Evolutionary conservation across 2,329 filamentous ascomycete species (phyloP).

Genomic region (Alternaria hordeiaustralica): DNA sequence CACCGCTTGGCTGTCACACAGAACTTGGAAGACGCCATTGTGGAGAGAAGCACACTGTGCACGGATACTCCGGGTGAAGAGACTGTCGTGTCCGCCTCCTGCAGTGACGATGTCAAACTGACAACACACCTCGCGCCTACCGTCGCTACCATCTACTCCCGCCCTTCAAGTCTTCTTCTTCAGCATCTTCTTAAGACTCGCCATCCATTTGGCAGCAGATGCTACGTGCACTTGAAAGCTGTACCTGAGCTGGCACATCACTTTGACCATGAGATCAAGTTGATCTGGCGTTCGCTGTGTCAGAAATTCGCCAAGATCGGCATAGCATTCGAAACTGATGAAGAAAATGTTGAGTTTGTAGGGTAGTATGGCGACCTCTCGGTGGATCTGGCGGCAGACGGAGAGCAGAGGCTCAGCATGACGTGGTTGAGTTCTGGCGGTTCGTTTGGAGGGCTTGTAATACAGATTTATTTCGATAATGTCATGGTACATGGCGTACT

Average conservation of each 20-base stretch:
- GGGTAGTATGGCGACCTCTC: neutral
- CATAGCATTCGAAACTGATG: accelerated
- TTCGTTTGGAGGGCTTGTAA: too few species aligned
- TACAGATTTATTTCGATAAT: too few species aligned
- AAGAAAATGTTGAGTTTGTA: neutral
- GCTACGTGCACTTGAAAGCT: neutral
- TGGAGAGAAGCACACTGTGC: neutral
- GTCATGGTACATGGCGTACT: too few species aligned
- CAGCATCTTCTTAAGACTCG: too few species aligned
- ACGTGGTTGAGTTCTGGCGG: too few species aligned
- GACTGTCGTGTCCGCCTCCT: neutral
- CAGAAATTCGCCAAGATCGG: neutral
- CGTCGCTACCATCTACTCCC: too few species aligned
- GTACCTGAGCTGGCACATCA: neutral
- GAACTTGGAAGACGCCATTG: neutral
- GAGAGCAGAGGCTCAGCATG: neutral
- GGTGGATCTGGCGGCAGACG: neutral
- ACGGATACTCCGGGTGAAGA: accelerated
- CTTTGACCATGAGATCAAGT: neutral
- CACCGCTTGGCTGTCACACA: neutral
- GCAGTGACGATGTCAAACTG: too few species aligned
- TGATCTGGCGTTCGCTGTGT: neutral
- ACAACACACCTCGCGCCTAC: too few species aligned
- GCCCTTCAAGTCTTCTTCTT: too few species aligned
- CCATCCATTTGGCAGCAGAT: neutral